Percentiles rank a stretch among this genome's conserved stretches.
These are phyloP conservation scores for Delphinella strobiligena DNA, from an alignment of 2,329 filamentous ascomycete genomes.

Conservation along the genomic window DNA sequence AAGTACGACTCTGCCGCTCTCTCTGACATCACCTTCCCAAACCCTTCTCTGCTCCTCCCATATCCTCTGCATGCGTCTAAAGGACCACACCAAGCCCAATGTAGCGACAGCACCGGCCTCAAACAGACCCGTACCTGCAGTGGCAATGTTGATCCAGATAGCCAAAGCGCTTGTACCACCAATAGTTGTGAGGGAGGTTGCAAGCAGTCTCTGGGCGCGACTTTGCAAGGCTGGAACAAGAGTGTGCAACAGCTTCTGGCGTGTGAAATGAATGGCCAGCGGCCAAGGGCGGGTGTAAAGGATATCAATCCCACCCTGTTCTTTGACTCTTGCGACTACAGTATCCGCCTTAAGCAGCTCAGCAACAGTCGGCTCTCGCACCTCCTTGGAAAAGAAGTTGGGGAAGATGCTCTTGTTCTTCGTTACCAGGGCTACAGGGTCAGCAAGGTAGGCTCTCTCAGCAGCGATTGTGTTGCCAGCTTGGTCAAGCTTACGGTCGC, in stretches of 20 bases:
- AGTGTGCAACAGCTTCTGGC: slow-evolving; percentile 35
- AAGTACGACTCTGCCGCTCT: slow-evolving; percentile 45
- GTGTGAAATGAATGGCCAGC: slow-evolving; percentile 57
- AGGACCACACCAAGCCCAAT: slow-evolving; percentile 44
- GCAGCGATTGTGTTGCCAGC: slow-evolving; percentile 5
- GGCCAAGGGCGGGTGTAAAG: slow-evolving; percentile 49
- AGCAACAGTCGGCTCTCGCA: slow-evolving; percentile 11
- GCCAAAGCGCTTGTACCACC: slow-evolving; percentile 42
- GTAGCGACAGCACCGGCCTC: slow-evolving; percentile 49
- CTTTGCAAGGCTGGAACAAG: slow-evolving; percentile 33
- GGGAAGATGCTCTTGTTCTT: slow-evolving; percentile 4
- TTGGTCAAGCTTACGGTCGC: slow-evolving; percentile 3
- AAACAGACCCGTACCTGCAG: slow-evolving; percentile 39
- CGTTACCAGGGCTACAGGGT: not conserved
- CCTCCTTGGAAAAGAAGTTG: slow-evolving; percentile 2
- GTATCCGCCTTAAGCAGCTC: slow-evolving; percentile 18
- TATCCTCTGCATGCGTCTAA: slow-evolving; percentile 45
- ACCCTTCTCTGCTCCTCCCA: slow-evolving; percentile 43
- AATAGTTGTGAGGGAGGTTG: slow-evolving; percentile 64
- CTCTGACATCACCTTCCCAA: slow-evolving; percentile 42
- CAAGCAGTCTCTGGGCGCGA: slow-evolving; percentile 39
- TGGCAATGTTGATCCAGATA: slow-evolving; percentile 42
- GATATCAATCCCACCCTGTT: slow-evolving; percentile 18
- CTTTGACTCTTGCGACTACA: slow-evolving; percentile 15
- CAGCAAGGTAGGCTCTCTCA: slow-evolving; percentile 12